Conservation (phyloP, 768 basidiomycete genomes). For the Serpula lacrymans region DNA sequence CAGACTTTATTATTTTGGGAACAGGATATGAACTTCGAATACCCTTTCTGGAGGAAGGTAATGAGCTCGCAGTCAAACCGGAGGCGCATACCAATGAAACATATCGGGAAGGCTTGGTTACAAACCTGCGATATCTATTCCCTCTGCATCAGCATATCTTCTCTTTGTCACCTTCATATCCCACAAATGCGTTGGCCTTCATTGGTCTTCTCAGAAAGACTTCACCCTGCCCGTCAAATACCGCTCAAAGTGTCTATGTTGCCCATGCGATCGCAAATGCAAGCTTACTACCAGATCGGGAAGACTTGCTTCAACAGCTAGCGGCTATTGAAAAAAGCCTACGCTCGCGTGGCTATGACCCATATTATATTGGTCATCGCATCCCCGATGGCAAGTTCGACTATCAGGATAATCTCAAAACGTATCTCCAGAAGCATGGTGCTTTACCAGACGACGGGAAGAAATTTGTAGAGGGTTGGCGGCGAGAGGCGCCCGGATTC, state of each 20-base stretch:
- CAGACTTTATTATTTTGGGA: conserved; percentile 48
- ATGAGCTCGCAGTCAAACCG: conserved; percentile 15
- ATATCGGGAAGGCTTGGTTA: conserved; percentile 29
- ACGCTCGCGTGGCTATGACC: conserved; percentile 42
- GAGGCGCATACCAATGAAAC: conserved; percentile 9
- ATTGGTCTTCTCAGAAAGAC: conserved; percentile 49
- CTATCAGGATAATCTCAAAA: conserved; percentile 36
- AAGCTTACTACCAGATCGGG: conserved; percentile 37
- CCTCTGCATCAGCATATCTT: conserved; percentile 54
- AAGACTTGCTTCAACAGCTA: conserved; percentile 38
- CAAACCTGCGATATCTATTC: conserved; percentile 52
- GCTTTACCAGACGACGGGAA: conserved; percentile 39
- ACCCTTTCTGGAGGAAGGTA: conserved; percentile 42
- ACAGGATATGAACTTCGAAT: conserved; percentile 55
- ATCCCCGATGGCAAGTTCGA: conserved; percentile 29
- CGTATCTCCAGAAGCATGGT: conserved; percentile 14
- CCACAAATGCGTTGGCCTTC: conserved; percentile 51
- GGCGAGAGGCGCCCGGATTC: conserved; percentile 34
- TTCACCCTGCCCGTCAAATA: conserved; percentile 45
- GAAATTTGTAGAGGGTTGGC: conserved; percentile 50
- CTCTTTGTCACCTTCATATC: conserved; percentile 43
- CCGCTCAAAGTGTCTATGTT: conserved; percentile 47
- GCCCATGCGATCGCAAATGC: conserved; percentile 43
- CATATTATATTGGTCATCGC: conserved; percentile 46
- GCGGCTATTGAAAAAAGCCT: conserved; percentile 37